Percentiles rank a stretch among this genome's conserved stretches.
phyloP scores from a whole-genome alignment of 2,329 filamentous ascomycete species.

The Colletotrichum higginsianum region DNA sequence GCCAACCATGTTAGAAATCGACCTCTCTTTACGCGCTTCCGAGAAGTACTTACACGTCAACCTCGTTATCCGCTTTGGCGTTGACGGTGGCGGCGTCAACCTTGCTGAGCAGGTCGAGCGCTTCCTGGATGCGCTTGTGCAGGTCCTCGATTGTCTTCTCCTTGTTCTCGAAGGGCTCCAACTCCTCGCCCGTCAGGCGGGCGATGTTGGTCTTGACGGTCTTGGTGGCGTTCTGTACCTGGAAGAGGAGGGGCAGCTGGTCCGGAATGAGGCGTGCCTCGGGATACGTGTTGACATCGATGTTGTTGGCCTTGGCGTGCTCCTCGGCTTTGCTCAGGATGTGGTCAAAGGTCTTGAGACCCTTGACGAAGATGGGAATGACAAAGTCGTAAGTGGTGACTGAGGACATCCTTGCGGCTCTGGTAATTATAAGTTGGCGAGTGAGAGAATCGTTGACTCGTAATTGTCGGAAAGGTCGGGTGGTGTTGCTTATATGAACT shows the following conservation, averaged over 20 bases:
- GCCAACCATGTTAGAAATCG: background rate
- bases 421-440: background rate
- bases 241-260: slow-evolving; percentile 55
- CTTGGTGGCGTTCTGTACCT: slow-evolving; percentile 52
- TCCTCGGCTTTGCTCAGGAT: slow-evolving; percentile 51
- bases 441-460: background rate
- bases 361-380: slow-evolving; percentile 46
- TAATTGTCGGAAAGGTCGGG: background rate
- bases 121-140: slow-evolving; percentile 47
- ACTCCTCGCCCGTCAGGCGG: slow-evolving; percentile 46
- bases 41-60: slow-evolving; percentile 47
- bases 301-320: slow-evolving; percentile 47
- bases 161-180: slow-evolving; percentile 47
- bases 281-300: slow-evolving; percentile 46
- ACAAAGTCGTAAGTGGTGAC: slow-evolving; percentile 50
- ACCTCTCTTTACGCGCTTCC: no score
- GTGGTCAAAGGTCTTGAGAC: slow-evolving; percentile 46
- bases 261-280: slow-evolving; percentile 49
- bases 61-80: slow-evolving; percentile 44
- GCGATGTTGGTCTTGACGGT: slow-evolving; percentile 48
- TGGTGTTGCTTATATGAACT: background rate
- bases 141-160: slow-evolving; percentile 54
- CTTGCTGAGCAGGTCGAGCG: slow-evolving; percentile 49
- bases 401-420: slow-evolving; percentile 46
- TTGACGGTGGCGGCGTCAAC: slow-evolving; percentile 48